phyloP scores from a whole-genome alignment of 2,329 filamentous ascomycete genomes.

The Microdochium paspali region DNA sequence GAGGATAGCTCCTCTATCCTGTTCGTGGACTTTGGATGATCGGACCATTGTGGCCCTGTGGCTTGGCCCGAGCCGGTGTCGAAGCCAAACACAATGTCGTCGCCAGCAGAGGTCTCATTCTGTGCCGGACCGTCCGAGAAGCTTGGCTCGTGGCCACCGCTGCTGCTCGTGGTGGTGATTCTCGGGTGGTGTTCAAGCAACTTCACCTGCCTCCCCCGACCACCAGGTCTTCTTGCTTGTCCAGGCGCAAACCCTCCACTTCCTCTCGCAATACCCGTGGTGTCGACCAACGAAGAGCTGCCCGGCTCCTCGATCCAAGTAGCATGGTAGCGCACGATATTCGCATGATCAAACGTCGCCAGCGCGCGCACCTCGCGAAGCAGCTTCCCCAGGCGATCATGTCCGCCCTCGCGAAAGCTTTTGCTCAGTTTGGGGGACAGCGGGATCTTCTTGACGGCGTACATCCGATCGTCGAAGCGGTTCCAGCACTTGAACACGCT shows the following conservation, averaged over 20 bases:
- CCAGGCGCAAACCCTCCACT: not conserved
- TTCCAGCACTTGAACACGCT: conserved; percentile 20
- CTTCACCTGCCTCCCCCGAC: not conserved
- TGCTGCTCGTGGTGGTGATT: not conserved
- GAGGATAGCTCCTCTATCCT: conserved; percentile 13
- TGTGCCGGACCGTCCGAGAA: not conserved
- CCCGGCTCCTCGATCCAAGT: conserved; percentile 20
- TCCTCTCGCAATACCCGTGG: not conserved
- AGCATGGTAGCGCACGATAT: conserved; percentile 21
- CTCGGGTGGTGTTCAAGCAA: not conserved
- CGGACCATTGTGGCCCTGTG: conserved; percentile 16
- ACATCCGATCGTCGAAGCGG: conserved; percentile 16
- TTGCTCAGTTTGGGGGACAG: conserved; percentile 15
- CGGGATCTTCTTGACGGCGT: conserved; percentile 22
- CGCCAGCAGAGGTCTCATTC: not conserved
- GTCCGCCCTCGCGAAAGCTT: conserved; percentile 15
- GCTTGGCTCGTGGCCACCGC: not conserved
- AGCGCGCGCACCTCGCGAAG: conserved; percentile 20
- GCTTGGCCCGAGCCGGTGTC: not conserved
- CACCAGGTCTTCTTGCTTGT: not conserved
- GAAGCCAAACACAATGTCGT: not conserved
- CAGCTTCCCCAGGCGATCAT: conserved; percentile 18
- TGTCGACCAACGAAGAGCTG: not conserved
- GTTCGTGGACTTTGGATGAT: conserved; percentile 22
- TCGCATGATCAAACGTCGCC: conserved; percentile 20